A percentile compares a stretch with the other conserved stretches of the same genome.
phyloP scores from a whole-genome alignment of 2,329 filamentous ascomycete species.

The Ceratocystis huliohia region DNA sequence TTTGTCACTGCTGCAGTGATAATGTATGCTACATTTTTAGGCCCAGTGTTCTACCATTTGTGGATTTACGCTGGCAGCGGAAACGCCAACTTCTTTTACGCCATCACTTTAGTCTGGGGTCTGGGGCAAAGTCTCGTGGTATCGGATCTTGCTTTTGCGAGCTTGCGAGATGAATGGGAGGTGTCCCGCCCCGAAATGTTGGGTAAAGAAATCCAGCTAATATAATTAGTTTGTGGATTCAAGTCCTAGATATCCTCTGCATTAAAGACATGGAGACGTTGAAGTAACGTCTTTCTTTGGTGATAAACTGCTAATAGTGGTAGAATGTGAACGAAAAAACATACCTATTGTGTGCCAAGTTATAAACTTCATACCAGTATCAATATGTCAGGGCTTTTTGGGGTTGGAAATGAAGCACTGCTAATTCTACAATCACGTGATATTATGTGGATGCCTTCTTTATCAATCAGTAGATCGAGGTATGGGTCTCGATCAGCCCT shows the following conservation, averaged over 20 bases:
- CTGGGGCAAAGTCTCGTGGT: constrained; percentile 76
- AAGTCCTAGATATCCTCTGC: not conserved
- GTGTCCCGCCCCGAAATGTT: constrained; percentile 78
- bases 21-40: constrained; percentile 76
- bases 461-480: not conserved
- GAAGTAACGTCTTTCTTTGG: not conserved
- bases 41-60: constrained; percentile 88
- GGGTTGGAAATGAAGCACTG: too few relatives aligned
- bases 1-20: constrained; percentile 76
- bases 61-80: constrained; percentile 98
- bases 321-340: not conserved
- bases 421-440: not conserved
- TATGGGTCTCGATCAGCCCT: not conserved
- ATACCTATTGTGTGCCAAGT: not conserved
- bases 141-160: constrained; percentile 76
- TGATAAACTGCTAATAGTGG: not conserved
- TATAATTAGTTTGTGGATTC: constrained; percentile 36
- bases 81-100: constrained; percentile 99
- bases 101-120: constrained; percentile 97
- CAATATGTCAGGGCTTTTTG: too few relatives aligned
- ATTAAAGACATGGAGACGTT: not conserved
- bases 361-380: too few relatives aligned
- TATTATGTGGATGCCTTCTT: not conserved
- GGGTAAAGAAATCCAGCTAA: constrained; percentile 76
- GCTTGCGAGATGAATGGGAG: constrained; percentile 87